Base-by-base conservation (phyloP, 1,284 basidiomycete species). In the Sporisorium scitamineum region DNA sequence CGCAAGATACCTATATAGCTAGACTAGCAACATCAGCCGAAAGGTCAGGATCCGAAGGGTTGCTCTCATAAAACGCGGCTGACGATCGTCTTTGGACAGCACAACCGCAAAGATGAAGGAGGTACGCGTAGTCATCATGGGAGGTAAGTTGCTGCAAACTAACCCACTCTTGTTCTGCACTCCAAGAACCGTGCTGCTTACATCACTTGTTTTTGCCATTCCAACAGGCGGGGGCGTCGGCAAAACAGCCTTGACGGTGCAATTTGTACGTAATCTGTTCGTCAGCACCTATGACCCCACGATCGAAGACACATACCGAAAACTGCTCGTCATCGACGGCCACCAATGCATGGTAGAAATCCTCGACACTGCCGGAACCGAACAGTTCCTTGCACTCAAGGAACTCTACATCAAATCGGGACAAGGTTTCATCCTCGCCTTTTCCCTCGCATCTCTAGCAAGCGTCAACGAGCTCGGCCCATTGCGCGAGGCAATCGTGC, bases 281-380 rank as follows among this genome's bases (percentile, higher is more conserved):
- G 79, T 83, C 48, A 72, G 63, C 60, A 81, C 77, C 20, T 83
- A 83, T 54, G 80, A 83, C 56, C 81, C 81, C 10, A 83, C 81
- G 41, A 83, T 83, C 61, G 81, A 83, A 56, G 81, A 83, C 57
- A 80, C 81, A 11, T 83, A 82, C 24, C 67, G 78, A 50, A 83
- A 83, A 47, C 57, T 73, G 10, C 63, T 81, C 45, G 69, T 62
- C 53, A 81, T 83, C 31, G 81, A 83, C 48, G 80, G 75, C 2
- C 72, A 80, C 20, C 67, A 79, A 32, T 81, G 77, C 39, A 56
- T 81, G 41, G 77, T 83, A 26, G 81, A 83, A 44, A 80, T 83
- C 44, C 61, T 83, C 41, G 81, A 83, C 41, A 83, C 81, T 0
- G 81, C 81, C 14, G 81, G 81, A 8, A 80, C 80, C 7, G 81